A percentile compares a stretch with the other conserved stretches of the same genome.
These are phyloP conservation scores for Mucor indicus DNA, from an alignment of 371 early-diverging fungal genomes.

Conservation along the genomic window DNA sequence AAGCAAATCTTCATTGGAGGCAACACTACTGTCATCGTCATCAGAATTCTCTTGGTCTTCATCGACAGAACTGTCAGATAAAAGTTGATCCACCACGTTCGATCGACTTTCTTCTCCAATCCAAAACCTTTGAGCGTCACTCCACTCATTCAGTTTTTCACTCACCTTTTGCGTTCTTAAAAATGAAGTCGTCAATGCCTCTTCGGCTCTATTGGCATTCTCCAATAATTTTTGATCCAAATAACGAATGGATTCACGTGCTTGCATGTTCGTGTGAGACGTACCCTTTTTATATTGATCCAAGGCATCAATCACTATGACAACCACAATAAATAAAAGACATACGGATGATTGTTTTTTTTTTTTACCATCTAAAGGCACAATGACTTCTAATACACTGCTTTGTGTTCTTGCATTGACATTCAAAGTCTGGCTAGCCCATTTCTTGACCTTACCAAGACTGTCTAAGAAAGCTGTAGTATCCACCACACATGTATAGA, in stretches of 20 bases:
- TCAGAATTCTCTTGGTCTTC: conserved; percentile 10
- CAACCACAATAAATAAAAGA: no score
- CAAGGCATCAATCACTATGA: conserved; percentile 67
- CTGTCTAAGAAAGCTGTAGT: conserved; percentile 49
- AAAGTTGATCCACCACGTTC: conserved; percentile 18
- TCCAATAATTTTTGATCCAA: conserved; percentile 57
- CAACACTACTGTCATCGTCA: not conserved
- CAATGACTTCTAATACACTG: conserved; percentile 50
- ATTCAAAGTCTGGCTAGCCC: conserved; percentile 43
- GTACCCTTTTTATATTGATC: conserved; percentile 73
- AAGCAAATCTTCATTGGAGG: conserved; percentile 8
- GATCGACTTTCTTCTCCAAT: conserved; percentile 40
- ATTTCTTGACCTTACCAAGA: conserved; percentile 50
- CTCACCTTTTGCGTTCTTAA: conserved; percentile 45
- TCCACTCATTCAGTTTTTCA: conserved; percentile 51
- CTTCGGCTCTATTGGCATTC: conserved; percentile 2
- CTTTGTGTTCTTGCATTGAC: conserved; percentile 20
- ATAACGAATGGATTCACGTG: conserved; percentile 76
- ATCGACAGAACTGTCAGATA: conserved; percentile 13
- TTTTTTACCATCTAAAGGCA: conserved; percentile 56
- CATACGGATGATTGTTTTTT: not conserved
- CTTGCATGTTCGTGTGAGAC: conserved; percentile 57
- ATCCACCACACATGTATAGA: conserved; percentile 51
- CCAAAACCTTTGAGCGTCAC: conserved; percentile 48
- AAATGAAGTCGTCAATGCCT: conserved; percentile 18